Evolutionary conservation across 1,139 yeast species (phyloP).

Genomic region (Geotrichum restrictum): DNA sequence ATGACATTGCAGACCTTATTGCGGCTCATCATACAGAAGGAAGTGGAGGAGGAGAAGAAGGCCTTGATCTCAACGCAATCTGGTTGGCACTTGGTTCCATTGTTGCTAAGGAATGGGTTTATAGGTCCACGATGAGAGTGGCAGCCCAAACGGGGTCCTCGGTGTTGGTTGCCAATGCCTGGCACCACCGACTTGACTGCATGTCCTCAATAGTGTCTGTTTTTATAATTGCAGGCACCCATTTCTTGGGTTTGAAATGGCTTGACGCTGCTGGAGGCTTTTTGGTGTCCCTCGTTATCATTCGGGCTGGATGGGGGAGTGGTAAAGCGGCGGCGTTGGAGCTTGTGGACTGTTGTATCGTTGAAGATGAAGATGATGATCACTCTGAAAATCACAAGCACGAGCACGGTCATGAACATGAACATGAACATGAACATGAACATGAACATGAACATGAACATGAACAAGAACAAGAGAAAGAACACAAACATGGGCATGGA

Average conservation of each 20-base stretch:
- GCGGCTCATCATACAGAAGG: too few species aligned
- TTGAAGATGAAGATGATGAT: conserved; percentile 1
- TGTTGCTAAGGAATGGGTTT: conserved; percentile 79
- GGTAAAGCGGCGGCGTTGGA: conserved; percentile 67
- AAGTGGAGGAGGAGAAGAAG: too few species aligned
- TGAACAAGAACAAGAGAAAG: too few species aligned
- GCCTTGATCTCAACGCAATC: conserved; percentile 73
- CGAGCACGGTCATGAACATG: neutral
- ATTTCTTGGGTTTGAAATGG: conserved; percentile 71
- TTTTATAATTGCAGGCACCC: conserved; percentile 81
- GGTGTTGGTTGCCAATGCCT: conserved; percentile 91
- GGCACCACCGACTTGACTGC: conserved; percentile 98
- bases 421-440: neutral
- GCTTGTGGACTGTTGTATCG: conserved; percentile 64
- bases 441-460: too few species aligned
- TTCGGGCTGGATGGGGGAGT: conserved; percentile 80
- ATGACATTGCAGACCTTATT: conserved; percentile 35
- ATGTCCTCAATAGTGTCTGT: conserved; percentile 88
- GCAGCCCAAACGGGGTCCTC: conserved; percentile 77
- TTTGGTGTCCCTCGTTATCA: conserved; percentile 72
- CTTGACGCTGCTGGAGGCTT: conserved; percentile 90
- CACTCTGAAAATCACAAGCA: neutral
- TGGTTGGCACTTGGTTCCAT: conserved; percentile 93
- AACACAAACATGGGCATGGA: too few species aligned
- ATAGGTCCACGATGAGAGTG: conserved; percentile 71